Evolutionary conservation across 345 rosid species (phyloP).

Genomic region (Eucalyptus regnans): DNA sequence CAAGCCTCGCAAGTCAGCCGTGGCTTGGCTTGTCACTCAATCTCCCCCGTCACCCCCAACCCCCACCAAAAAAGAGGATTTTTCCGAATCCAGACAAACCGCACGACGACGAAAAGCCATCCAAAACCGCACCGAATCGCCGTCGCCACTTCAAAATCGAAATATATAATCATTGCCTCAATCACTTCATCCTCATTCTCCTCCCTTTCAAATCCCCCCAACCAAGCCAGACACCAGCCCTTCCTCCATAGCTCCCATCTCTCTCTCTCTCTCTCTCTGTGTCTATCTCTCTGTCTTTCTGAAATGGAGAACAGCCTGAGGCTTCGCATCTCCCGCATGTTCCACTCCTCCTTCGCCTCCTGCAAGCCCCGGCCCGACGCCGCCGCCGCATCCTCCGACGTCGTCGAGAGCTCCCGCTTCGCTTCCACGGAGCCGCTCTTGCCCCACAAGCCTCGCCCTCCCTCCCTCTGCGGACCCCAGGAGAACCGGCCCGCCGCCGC

Average conservation of each 20-base stretch:
- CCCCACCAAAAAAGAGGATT: background rate
- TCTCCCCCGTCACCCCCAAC: background rate
- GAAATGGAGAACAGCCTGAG: slow-evolving; percentile 55
- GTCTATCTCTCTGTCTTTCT: background rate
- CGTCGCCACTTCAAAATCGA: background rate
- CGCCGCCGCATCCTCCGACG: slow-evolving; percentile 18
- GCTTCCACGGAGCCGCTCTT: background rate
- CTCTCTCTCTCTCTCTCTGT: background rate
- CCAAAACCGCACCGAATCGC: background rate
- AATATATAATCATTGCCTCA: background rate
- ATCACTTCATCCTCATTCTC: background rate
- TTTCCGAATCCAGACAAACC: background rate
- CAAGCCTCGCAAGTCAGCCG: background rate
- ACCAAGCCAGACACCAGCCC: background rate
- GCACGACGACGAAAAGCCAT: background rate
- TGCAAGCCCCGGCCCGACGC: slow-evolving; percentile 40
- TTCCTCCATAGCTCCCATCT: background rate
- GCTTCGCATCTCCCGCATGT: slow-evolving; percentile 48
- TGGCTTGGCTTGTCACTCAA: background rate
- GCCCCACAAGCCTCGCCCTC: slow-evolving; percentile 5
- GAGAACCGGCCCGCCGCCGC: background rate
- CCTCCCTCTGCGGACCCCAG: slow-evolving; percentile 14
- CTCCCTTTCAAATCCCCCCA: slow-evolving; percentile 1
- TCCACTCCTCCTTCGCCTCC: slow-evolving; percentile 46
- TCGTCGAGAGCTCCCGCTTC: slow-evolving; percentile 1